Percentiles rank a stretch among this genome's conserved stretches.
Evolutionary conservation across 352 stramenopile species (phyloP).

Genomic region (Phytopythium oedochilum): DNA sequence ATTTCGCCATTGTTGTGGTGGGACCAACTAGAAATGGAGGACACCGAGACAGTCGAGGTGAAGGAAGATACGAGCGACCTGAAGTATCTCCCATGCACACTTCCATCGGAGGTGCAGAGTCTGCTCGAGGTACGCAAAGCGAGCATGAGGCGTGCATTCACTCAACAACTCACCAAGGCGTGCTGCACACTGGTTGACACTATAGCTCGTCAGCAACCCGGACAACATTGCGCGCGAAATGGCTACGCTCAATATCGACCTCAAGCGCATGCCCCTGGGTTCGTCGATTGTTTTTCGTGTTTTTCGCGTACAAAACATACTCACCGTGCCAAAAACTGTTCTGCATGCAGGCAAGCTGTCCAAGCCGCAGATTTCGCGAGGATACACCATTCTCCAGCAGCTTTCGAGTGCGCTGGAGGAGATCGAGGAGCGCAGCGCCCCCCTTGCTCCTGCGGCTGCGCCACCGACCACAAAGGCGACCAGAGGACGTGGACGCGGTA

Average conservation of each 20-base stretch:
- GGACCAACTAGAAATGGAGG: background rate
- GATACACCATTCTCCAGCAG: slow-evolving; percentile 49
- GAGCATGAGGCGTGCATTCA: background rate
- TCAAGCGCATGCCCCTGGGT: slow-evolving; percentile 51
- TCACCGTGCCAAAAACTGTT: too few species aligned
- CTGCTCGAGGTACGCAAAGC: slow-evolving; percentile 25
- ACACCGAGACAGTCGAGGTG: background rate
- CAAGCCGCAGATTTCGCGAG: slow-evolving; percentile 58
- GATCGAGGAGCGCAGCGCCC: slow-evolving; percentile 28
- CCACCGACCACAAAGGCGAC: background rate
- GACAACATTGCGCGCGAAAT: slow-evolving; percentile 44
- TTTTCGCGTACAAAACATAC: too few species aligned
- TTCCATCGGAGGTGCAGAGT: slow-evolving; percentile 30
- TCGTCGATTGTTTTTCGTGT: background rate
- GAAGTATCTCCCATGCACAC: slow-evolving; percentile 21
- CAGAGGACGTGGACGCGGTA: slow-evolving; percentile 11
- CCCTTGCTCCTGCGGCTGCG: slow-evolving; percentile 2
- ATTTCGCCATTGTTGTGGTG: background rate
- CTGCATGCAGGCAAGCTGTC: slow-evolving; percentile 31
- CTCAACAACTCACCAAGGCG: background rate
- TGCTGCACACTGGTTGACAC: background rate
- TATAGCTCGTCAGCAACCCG: slow-evolving; percentile 45
- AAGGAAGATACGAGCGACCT: slow-evolving; percentile 2
- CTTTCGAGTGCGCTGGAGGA: slow-evolving; percentile 39
- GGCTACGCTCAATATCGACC: slow-evolving; percentile 38